phyloP scores from a whole-genome alignment of 805 yeast genomes.

The Wickerhamiella vanderwaltii region DNA sequence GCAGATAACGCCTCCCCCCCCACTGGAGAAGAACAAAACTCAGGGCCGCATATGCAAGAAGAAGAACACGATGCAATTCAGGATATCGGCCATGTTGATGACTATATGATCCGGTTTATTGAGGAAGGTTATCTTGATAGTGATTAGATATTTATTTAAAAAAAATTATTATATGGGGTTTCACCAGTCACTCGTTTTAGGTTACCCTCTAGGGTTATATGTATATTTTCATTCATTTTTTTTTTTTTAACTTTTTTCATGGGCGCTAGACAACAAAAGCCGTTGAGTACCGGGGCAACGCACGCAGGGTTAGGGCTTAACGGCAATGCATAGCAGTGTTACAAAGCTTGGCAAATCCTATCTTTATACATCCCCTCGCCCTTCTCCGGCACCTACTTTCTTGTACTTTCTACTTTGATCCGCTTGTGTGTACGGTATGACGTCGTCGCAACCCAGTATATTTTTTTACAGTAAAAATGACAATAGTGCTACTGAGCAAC shows the following conservation, averaged over 20 bases:
- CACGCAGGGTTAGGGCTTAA: slow-evolving; percentile 1
- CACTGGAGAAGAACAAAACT: too few species aligned
- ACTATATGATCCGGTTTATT: slow-evolving; percentile 86
- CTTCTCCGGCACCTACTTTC: too few species aligned
- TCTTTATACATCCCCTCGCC: too few species aligned
- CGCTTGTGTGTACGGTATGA: too few species aligned
- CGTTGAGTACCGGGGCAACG: too few species aligned
- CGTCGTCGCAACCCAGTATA: not conserved
- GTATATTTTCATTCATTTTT: not conserved
- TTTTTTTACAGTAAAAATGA: not conserved
- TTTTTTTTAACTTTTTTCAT: not conserved
- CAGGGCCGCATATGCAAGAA: slow-evolving; percentile 45
- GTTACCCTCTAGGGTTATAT: too few species aligned
- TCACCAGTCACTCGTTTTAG: too few species aligned
- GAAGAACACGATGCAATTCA: slow-evolving; percentile 38
- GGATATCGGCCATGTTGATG: slow-evolving; percentile 66
- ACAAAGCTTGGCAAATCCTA: too few species aligned
- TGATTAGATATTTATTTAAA: slow-evolving; percentile 1
- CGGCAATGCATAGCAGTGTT: not conserved
- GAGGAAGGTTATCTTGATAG: slow-evolving; percentile 47
- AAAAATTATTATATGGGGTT: too few species aligned
- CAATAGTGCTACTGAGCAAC: not conserved
- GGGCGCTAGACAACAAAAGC: too few species aligned
- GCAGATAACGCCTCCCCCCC: too few species aligned
- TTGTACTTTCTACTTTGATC: too few species aligned